A percentile compares a stretch with the other conserved stretches of the same genome.
These are phyloP conservation scores for Mycena maculata DNA, from an alignment of 768 basidiomycete genomes.

Conservation along the genomic window DNA sequence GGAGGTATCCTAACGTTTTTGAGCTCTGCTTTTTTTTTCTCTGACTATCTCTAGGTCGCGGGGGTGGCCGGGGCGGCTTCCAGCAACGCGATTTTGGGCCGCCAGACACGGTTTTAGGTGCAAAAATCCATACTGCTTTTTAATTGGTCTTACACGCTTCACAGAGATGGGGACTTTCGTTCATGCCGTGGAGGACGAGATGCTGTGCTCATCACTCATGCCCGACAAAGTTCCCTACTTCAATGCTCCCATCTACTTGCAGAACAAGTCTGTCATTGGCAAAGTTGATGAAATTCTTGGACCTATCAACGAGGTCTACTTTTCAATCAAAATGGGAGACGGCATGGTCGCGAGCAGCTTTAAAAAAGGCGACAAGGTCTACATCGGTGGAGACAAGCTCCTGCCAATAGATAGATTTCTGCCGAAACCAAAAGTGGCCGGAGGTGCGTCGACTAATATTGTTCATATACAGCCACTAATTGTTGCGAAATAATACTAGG, in stretches of 20 bases:
- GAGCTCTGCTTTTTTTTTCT: not conserved
- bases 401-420: constrained; percentile 96
- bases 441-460: constrained; percentile 56
- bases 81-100: constrained; percentile 81
- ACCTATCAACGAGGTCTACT: constrained; percentile 98
- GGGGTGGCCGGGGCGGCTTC: constrained; percentile 77
- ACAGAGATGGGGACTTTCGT: constrained; percentile 94
- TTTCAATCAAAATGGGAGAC: constrained; percentile 96
- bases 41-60: constrained; percentile 61
- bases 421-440: constrained; percentile 90
- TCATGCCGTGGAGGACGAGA: constrained; percentile 97
- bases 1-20: constrained; percentile 50
- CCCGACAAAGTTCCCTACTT: constrained; percentile 97
- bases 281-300: constrained; percentile 99
- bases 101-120: constrained; percentile 83
- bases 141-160: constrained; percentile 27
- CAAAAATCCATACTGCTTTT: constrained; percentile 33
- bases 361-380: constrained; percentile 98
- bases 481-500: constrained; percentile 45
- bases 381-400: constrained; percentile 96
- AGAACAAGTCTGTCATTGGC: constrained; percentile 95
- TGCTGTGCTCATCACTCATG: constrained; percentile 91
- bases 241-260: constrained; percentile 97
- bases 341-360: constrained; percentile 97
- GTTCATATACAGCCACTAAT: not conserved